These are phyloP conservation scores for Nannochloropsis gaditana DNA, from an alignment of 108 stramenopile species.

Conservation along the genomic window DNA sequence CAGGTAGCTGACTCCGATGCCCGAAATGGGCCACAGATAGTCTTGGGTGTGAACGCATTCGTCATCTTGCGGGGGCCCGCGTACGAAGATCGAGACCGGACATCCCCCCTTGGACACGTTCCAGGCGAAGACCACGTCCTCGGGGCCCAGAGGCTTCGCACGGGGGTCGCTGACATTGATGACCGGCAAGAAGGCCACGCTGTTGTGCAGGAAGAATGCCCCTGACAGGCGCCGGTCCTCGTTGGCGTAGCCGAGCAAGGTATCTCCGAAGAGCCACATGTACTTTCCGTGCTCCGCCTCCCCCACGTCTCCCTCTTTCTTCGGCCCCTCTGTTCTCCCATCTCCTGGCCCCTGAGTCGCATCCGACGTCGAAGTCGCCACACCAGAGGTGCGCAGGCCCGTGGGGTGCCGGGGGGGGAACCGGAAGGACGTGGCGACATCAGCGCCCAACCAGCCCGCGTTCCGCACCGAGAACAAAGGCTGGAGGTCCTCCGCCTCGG, in stretches of 20 bases:
- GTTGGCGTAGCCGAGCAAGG: neutral
- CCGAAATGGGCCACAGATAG: neutral
- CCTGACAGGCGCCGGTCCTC: neutral
- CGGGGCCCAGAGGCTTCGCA: neutral
- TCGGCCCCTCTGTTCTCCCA: neutral
- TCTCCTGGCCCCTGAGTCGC: too few species aligned
- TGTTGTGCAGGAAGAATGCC: slow-evolving; percentile 15
- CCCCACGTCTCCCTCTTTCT: neutral
- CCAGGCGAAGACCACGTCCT: neutral
- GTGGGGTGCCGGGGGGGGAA: neutral
- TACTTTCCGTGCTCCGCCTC: neutral
- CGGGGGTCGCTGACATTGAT: neutral
- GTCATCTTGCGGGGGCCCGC: neutral
- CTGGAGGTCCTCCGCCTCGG: slow-evolving; percentile 4
- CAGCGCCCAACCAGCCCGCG: neutral
- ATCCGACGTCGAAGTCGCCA: too few species aligned
- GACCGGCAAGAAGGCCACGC: neutral
- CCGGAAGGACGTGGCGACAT: neutral
- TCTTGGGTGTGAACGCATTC: neutral
- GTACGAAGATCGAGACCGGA: neutral
- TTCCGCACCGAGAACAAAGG: neutral
- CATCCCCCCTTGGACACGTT: neutral
- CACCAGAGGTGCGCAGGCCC: too few species aligned
- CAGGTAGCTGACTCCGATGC: neutral
- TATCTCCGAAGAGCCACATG: neutral